Evolutionary conservation across 305 asterid genomes (phyloP), one percentile per base, ranked within the genome.

Genomic region (Solanum hybrid): DNA sequence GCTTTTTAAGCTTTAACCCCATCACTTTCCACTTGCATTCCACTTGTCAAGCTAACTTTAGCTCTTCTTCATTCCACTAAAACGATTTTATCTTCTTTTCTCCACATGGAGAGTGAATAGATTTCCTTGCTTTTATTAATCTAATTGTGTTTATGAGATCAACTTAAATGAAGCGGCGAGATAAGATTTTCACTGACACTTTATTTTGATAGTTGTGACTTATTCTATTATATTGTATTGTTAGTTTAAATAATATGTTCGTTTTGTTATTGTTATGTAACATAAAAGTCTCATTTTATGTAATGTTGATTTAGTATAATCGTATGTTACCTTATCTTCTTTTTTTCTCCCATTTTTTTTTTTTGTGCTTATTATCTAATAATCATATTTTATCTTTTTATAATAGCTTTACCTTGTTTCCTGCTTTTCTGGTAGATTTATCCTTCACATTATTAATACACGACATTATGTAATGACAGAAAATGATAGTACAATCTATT

Each of bases 21-120:
- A 88, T 38, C 76, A 51, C 88, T 51, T 57, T 57, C 77, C 88
- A 84, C 39, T 77, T 73, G 84, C 88, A 31, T 84, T 84, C 77
- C 88, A 83, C 39, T 76, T 73, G 84, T 87, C 89, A 87, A 51
- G 6, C 34, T 51, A 77, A 51, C 86, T 88, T 39, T 88, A 27
- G 12, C 77, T 29, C 87, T 24, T 26, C 87, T 26, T 7, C 24
- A 24, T 39, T 81, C 87, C 88, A 10, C 37, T 51, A 2, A 5
- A 17, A 17, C 11, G 41, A 84, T 31, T 84, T 29, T 83, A 0
- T 10, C 11, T 22, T 13, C 38, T 78, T 9, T 45, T 88, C 79
- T 89, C 37, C 91, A 77, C 89, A 57, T 77, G 91, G 86, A 45
- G 61, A 76, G 91, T 87, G 89, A 26, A 89, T 17, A 89, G 39